These are phyloP conservation scores for Afroboletus lepidellus DNA, from an alignment of 1,284 basidiomycete species.

Conservation along the genomic window DNA sequence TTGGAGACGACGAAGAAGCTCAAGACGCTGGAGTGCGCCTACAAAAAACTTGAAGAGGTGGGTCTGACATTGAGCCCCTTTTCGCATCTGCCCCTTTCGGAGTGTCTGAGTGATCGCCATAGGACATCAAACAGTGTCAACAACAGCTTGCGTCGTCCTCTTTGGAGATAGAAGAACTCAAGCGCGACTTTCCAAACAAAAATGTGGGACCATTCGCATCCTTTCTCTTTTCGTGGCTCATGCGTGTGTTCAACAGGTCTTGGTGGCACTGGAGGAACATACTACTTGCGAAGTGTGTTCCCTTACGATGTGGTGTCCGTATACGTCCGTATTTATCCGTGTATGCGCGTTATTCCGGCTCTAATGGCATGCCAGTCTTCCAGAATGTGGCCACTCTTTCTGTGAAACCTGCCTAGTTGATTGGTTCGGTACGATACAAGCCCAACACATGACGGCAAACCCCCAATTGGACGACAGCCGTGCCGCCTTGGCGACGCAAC, in stretches of 20 bases:
- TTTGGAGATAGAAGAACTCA: slow-evolving; percentile 23
- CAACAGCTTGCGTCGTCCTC: slow-evolving; percentile 7
- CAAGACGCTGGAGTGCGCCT: slow-evolving; percentile 18
- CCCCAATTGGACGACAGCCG: slow-evolving; percentile 44
- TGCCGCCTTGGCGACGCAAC: slow-evolving; percentile 17
- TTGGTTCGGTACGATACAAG: slow-evolving; percentile 60
- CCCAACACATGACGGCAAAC: slow-evolving; percentile 46
- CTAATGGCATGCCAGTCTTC: slow-evolving; percentile 41
- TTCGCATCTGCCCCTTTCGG: not conserved
- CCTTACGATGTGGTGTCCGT: slow-evolving; percentile 60
- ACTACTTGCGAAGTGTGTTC: slow-evolving; percentile 64
- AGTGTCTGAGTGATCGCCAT: not conserved
- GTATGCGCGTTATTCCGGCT: not conserved
- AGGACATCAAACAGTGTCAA: slow-evolving; percentile 20
- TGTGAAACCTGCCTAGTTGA: slow-evolving; percentile 61
- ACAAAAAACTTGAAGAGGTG: slow-evolving; percentile 26
- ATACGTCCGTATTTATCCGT: slow-evolving; percentile 45
- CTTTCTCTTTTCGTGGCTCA: not conserved
- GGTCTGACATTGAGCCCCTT: no score
- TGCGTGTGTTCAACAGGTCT: slow-evolving; percentile 9
- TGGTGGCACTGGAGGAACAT: slow-evolving; percentile 46
- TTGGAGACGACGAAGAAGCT: slow-evolving; percentile 1
- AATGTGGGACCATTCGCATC: slow-evolving; percentile 2
- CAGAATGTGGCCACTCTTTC: slow-evolving; percentile 68
- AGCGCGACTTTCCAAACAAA: slow-evolving; percentile 9